Base-by-base conservation (phyloP, 805 yeast species). In the Teunomyces pallodes region DNA sequence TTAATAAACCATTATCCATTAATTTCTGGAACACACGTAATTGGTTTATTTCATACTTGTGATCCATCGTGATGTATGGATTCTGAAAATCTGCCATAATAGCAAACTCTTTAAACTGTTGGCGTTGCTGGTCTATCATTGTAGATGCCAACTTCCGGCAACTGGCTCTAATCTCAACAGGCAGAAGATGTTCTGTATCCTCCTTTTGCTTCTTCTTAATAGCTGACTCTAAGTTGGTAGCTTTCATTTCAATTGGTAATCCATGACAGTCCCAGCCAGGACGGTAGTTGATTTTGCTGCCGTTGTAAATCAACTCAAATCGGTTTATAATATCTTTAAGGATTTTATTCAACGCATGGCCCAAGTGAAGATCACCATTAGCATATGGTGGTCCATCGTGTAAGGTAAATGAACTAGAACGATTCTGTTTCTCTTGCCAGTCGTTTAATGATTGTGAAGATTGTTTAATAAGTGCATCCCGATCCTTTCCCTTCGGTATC, bases 181-280 rank as follows among this genome's bases (percentile, higher is more conserved):
- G 43, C 45, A 36, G 40, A 40, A 39, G 29, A 35, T 41, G 13
- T 17, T 43, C 39, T 13, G 14, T 40, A 6, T 36, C 69, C 64
- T 42, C 54, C 46, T 43, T 57, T 56, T 20, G 24, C 24, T 42
- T 61, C 46, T 47, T 55, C 39, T 59, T 64, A 9, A 46, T 46
- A 4, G 42, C 36, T 4, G 42, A 16, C 24, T 49, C 52, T 40
- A 46, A 14, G 31, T 40, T 46, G 17, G 89, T 65, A 0, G 96
- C 96, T 58, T 90, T 91, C 62, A 89, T 74, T 65, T 94, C 99
- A 53, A 94, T 94, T 1, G 99, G 99, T 33, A 94, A 72, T 0
- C 99, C 99, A 69, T 94, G 99, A 61, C 99, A 94, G 64, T 94
- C 99, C 98, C 99, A 94, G 0, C 99, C 99, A 0, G 98, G 97